Evolutionary conservation across 78 protist species (phyloP).

Genomic region (Guillardia theta): DNA sequence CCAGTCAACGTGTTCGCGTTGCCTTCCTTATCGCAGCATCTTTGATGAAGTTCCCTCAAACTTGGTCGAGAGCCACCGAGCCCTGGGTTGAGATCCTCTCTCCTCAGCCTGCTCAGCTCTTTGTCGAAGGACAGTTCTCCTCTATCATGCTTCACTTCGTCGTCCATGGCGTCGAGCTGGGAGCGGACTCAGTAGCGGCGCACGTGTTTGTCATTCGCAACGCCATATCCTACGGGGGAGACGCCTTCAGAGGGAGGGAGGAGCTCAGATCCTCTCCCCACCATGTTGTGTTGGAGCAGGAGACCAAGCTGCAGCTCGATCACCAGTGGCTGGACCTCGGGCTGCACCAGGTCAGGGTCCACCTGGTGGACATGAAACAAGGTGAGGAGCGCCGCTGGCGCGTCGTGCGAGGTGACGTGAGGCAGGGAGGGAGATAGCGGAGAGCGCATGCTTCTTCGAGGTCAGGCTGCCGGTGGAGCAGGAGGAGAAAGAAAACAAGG

Average conservation of each 20-base stretch:
- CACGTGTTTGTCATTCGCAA: background rate
- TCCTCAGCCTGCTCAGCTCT: background rate
- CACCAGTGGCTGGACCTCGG: background rate
- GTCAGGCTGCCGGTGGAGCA: background rate
- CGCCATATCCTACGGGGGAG: slow-evolving; percentile 10
- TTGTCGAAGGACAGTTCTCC: background rate
- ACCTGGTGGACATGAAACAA: background rate
- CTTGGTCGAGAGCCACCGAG: no score
- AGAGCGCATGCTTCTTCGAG: background rate
- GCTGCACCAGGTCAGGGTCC: background rate
- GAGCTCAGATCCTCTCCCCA: background rate
- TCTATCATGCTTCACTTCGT: background rate
- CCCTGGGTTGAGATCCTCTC: background rate
- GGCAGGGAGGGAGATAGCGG: background rate
- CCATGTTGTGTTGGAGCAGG: background rate
- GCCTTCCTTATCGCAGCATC: no score
- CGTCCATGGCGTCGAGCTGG: background rate
- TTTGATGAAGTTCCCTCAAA: no score
- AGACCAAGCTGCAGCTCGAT: background rate
- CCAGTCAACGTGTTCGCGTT: no score
- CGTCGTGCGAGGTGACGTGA: background rate
- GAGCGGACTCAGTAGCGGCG: background rate
- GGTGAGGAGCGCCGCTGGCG: background rate
- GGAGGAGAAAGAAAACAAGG: background rate
- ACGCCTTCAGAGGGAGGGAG: background rate